A percentile compares a stretch with the other conserved stretches of the same genome.
phyloP scores from a whole-genome alignment of 1,284 basidiomycete genomes.

The Filobasidium uniguttulatum region DNA sequence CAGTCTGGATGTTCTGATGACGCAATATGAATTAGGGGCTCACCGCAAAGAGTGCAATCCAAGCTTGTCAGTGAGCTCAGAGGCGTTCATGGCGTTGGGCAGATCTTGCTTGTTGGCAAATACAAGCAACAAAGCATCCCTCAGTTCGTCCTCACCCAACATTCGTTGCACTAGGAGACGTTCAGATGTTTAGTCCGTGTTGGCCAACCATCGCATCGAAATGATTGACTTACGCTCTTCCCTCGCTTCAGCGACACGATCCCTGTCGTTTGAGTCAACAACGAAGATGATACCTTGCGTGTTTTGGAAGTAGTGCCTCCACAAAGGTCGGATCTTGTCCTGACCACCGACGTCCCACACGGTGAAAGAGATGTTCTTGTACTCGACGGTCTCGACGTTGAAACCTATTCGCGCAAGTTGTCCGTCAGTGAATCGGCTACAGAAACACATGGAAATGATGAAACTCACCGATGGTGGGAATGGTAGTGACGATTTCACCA shows the following conservation, averaged over 20 bases:
- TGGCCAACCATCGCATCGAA: neutral
- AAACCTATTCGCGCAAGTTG: slow-evolving; percentile 53
- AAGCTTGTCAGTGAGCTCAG: slow-evolving; percentile 99
- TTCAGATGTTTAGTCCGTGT: neutral
- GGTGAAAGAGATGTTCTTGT: slow-evolving; percentile 84
- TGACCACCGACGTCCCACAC: slow-evolving; percentile 84
- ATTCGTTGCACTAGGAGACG: slow-evolving; percentile 67
- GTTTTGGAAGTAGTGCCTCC: slow-evolving; percentile 99
- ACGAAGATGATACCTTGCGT: slow-evolving; percentile 99
- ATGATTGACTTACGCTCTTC: slow-evolving; percentile 54
- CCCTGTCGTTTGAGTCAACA: slow-evolving; percentile 98
- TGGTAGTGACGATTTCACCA: slow-evolving; percentile 97
- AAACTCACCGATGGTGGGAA: slow-evolving; percentile 87
- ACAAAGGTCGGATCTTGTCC: slow-evolving; percentile 77
- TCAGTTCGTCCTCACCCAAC: slow-evolving; percentile 98
- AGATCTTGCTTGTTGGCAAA: slow-evolving; percentile 99
- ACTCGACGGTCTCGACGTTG: slow-evolving; percentile 92
- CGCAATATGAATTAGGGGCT: neutral
- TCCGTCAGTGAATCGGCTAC: slow-evolving; percentile 21
- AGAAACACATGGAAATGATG: neutral
- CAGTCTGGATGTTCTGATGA: neutral
- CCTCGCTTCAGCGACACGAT: slow-evolving; percentile 96
- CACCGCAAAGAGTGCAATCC: slow-evolving; percentile 49
- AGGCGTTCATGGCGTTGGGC: slow-evolving; percentile 98
- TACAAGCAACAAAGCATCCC: slow-evolving; percentile 94